Conservation (phyloP, 2,329 filamentous ascomycete genomes). For the Scytalidium sp. region DNA sequence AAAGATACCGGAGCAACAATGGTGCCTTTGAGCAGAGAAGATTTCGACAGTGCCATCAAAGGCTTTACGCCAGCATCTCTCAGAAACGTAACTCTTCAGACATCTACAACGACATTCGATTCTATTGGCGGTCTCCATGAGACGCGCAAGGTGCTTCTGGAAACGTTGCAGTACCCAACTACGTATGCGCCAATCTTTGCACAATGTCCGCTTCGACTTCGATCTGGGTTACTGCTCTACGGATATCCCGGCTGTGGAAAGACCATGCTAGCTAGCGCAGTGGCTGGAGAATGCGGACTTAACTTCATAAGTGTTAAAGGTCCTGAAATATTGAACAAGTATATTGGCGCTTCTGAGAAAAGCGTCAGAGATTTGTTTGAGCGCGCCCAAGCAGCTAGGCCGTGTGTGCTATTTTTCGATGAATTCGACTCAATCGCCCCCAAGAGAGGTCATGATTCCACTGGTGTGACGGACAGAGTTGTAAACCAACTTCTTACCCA, state of each 20-base stretch:
- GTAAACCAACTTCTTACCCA: constrained; percentile 98
- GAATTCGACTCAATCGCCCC: constrained; percentile 98
- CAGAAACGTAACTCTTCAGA: constrained; percentile 90
- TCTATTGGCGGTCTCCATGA: constrained; percentile 85
- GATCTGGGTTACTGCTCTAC: constrained; percentile 89
- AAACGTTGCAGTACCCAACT: constrained; percentile 94
- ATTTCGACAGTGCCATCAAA: constrained; percentile 82
- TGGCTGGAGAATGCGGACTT: constrained; percentile 95
- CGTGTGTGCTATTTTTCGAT: constrained; percentile 96
- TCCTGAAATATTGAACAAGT: constrained; percentile 97
- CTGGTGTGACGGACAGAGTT: constrained; percentile 96
- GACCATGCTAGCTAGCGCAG: constrained; percentile 89
- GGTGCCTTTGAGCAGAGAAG: constrained; percentile 65
- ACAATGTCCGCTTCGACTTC: constrained; percentile 89
- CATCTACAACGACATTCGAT: constrained; percentile 87
- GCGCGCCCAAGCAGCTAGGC: constrained; percentile 82
- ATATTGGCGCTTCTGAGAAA: constrained; percentile 97
- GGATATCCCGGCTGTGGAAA: constrained; percentile 97
- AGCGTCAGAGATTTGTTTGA: constrained; percentile 94
- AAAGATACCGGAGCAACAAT: constrained; percentile 42
- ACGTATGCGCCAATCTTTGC: constrained; percentile 98
- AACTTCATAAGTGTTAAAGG: constrained; percentile 99
- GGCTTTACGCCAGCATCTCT: constrained; percentile 95
- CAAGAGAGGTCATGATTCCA: constrained; percentile 94
- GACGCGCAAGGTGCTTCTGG: constrained; percentile 86